phyloP scores from a whole-genome alignment of 208 protist genomes.

The Wallacemonas sp. region DNA sequence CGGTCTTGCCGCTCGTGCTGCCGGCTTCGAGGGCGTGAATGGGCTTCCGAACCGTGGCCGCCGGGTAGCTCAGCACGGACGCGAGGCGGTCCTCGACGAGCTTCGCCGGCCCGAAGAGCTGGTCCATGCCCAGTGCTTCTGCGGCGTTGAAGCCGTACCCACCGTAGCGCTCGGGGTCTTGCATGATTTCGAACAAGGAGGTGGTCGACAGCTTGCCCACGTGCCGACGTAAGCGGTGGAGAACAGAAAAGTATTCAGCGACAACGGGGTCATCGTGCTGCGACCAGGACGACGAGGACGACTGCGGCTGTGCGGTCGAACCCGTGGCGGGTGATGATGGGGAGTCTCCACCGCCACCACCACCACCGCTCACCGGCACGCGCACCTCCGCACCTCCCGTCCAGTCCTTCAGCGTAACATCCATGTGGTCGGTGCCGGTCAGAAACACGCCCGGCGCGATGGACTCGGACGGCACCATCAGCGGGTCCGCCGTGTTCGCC shows the following conservation, averaged over 20 bases:
- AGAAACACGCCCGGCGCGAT: constrained; percentile 60
- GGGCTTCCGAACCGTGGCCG: constrained; percentile 48
- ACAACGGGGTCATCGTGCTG: constrained; percentile 45
- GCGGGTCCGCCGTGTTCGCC: background rate
- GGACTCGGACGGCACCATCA: constrained; percentile 12
- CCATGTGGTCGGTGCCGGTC: constrained; percentile 40
- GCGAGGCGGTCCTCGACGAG: constrained; percentile 77
- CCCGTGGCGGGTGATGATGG: background rate
- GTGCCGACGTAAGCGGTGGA: constrained; percentile 59
- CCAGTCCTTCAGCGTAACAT: constrained; percentile 73
- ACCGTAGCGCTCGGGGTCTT: constrained; percentile 43
- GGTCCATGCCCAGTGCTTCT: constrained; percentile 61
- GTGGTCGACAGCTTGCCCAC: constrained; percentile 52
- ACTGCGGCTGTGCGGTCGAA: background rate
- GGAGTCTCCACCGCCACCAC: background rate
- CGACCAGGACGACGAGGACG: background rate
- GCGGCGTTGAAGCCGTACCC: constrained; percentile 57
- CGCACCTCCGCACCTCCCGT: constrained; percentile 28
- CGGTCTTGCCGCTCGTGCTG: constrained; percentile 67
- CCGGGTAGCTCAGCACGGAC: constrained; percentile 57
- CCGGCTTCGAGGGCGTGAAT: constrained; percentile 80
- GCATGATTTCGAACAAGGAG: constrained; percentile 56
- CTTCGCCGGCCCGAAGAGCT: constrained; percentile 77
- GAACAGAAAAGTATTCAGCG: constrained; percentile 73
- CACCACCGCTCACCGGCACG: too few species aligned